phyloP scores from a whole-genome alignment of 768 basidiomycete species.

The Xerocomus brunneocitrinus region DNA sequence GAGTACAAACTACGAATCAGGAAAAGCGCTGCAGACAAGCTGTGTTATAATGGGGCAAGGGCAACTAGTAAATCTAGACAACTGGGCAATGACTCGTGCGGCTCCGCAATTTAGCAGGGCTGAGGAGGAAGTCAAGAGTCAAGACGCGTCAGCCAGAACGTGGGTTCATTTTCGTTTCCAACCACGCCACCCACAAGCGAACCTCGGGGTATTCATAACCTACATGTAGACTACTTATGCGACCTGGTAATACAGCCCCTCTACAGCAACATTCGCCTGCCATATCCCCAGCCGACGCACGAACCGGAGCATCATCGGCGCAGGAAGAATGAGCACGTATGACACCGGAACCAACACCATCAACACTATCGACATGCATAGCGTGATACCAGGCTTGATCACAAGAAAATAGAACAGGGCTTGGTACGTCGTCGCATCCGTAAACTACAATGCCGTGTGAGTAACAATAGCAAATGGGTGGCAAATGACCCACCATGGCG shows the following conservation, averaged over 20 bases:
- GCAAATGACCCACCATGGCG: conserved; percentile 55
- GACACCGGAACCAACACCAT: conserved; percentile 54
- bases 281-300: conserved; percentile 67
- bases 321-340: conserved; percentile 58
- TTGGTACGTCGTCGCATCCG: conserved; percentile 77
- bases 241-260: conserved; percentile 51
- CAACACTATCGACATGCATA: conserved; percentile 55
- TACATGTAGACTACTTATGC: conserved; percentile 8
- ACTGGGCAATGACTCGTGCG: conserved; percentile 3
- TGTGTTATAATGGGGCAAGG: conserved; percentile 15
- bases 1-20: conserved; percentile 10
- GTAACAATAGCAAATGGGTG: background rate
- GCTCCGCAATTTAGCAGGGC: background rate
- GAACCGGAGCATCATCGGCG: conserved; percentile 61
- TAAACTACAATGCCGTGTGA: conserved; percentile 48
- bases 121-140: conserved; percentile 16
- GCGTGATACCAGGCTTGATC: conserved; percentile 76
- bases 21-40: conserved; percentile 20
- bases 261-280: conserved; percentile 81
- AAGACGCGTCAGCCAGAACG: conserved; percentile 36
- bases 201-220: background rate
- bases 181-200: conserved; percentile 30
- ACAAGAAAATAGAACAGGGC: conserved; percentile 87
- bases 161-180: conserved; percentile 23
- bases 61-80: background rate